Percentiles rank a stretch among this genome's conserved stretches.
These are phyloP conservation scores for Rhododendron simsii DNA, from an alignment of 148 eudicot species.

Conservation along the genomic window DNA sequence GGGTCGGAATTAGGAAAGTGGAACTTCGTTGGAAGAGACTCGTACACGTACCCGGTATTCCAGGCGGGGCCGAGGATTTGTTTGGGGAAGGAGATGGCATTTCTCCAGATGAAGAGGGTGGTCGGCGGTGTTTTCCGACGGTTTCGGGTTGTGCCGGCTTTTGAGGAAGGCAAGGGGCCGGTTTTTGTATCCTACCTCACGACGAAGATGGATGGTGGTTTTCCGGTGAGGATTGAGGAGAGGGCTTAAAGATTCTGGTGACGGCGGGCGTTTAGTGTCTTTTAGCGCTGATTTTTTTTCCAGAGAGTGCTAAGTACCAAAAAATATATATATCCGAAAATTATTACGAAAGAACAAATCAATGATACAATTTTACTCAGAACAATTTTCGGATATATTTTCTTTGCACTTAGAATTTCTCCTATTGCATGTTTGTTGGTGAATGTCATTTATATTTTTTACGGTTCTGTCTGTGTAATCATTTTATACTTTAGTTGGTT, in stretches of 20 bases:
- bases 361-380: too few relatives aligned
- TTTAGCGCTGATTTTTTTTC: too few relatives aligned
- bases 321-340: too few relatives aligned
- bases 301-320: rapidly evolving
- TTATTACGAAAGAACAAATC: rapidly evolving
- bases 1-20: background rate
- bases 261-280: too few relatives aligned
- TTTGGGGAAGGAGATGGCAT: slow-evolving; percentile 35
- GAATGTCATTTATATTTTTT: too few relatives aligned
- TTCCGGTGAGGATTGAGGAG: slow-evolving; percentile 13
- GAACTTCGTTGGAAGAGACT: slow-evolving; percentile 11
- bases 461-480: too few relatives aligned
- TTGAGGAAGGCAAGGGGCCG: slow-evolving; percentile 7
- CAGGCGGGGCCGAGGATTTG: slow-evolving; percentile 30
- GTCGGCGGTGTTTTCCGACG: slow-evolving; percentile 14
- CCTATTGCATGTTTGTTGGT: too few relatives aligned
- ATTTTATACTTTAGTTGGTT: too few relatives aligned
- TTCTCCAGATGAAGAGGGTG: slow-evolving; percentile 28
- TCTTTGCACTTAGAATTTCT: too few relatives aligned
- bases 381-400: too few relatives aligned
- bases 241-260: background rate
- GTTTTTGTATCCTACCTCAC: slow-evolving; percentile 15
- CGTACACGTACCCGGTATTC: slow-evolving; percentile 23
- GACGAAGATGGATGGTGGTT: slow-evolving; percentile 27
- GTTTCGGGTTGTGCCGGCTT: slow-evolving; percentile 18